Percentiles rank a stretch among this genome's conserved stretches.
phyloP scores from a whole-genome alignment of 805 yeast genomes.

The Cyberlindnera xishuangbannaensis region DNA sequence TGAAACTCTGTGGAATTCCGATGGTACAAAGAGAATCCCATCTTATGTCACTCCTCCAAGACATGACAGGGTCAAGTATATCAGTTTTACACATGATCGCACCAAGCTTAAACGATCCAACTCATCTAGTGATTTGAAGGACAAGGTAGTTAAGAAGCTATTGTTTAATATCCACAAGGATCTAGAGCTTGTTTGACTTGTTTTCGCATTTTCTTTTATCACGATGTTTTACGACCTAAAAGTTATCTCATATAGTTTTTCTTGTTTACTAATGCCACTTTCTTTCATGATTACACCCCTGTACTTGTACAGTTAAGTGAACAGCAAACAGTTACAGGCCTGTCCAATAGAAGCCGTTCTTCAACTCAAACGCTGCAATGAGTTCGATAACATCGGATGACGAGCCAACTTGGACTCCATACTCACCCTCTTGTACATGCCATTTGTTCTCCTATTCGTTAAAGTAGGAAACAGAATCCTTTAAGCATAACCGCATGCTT shows the following conservation, averaged over 20 bases:
- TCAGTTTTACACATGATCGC: conserved; percentile 14
- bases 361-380: conserved; percentile 23
- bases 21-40: conserved; percentile 4
- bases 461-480: conserved; percentile 49
- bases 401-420: conserved; percentile 43
- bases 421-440: conserved; percentile 46
- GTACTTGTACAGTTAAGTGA: too few relatives aligned
- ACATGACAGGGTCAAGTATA: conserved; percentile 15
- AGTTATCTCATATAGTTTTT: too few relatives aligned
- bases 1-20: conserved; percentile 16
- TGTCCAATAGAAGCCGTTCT: conserved; percentile 19
- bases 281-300: too few relatives aligned
- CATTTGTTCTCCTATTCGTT: conserved; percentile 44
- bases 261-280: too few relatives aligned
- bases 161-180: conserved; percentile 23
- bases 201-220: too few relatives aligned
- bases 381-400: conserved; percentile 27
- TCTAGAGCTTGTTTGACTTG: too few relatives aligned
- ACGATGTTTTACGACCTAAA: too few relatives aligned
- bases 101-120: conserved; percentile 19
- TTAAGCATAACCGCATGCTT: conserved; percentile 33
- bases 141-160: conserved; percentile 21
- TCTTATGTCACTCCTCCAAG: conserved; percentile 25
- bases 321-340: not conserved
- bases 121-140: conserved; percentile 17